These are phyloP conservation scores for Taphrina flavorubra DNA, from an alignment of 1,139 yeast genomes.

Conservation along the genomic window DNA sequence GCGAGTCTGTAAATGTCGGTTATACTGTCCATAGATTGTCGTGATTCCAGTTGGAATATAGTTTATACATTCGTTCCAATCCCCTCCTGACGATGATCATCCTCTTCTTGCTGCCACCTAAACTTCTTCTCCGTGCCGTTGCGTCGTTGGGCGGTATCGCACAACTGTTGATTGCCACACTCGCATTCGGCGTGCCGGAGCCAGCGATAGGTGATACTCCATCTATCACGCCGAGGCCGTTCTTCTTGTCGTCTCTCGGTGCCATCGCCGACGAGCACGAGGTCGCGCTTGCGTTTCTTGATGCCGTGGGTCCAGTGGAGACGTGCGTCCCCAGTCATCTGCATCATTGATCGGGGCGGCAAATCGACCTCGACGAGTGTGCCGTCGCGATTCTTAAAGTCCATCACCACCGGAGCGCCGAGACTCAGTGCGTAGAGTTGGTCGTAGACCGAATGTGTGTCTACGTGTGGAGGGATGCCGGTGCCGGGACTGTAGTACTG, in stretches of 20 bases:
- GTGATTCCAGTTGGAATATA: background rate
- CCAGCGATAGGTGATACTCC: constrained; percentile 40
- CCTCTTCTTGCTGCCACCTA: constrained; percentile 24
- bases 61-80: background rate
- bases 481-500: constrained; percentile 38
- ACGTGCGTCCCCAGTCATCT: constrained; percentile 31
- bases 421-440: constrained; percentile 23
- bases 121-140: constrained; percentile 36
- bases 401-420: constrained; percentile 33
- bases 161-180: constrained; percentile 25
- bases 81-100: background rate
- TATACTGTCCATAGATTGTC: background rate
- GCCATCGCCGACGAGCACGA: background rate
- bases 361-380: constrained; percentile 20
- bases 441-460: constrained; percentile 33
- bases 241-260: background rate
- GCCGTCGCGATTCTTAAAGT: constrained; percentile 13
- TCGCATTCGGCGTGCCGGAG: constrained; percentile 24
- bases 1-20: background rate
- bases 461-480: constrained; percentile 40
- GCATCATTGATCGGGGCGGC: constrained; percentile 31
- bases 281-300: constrained; percentile 35
- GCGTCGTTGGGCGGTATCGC: constrained; percentile 34
- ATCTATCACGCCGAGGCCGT: constrained; percentile 27
- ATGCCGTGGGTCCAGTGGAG: constrained; percentile 34